phyloP scores from a whole-genome alignment of 1,139 yeast genomes.

The Kodamaea anthophila region DNA sequence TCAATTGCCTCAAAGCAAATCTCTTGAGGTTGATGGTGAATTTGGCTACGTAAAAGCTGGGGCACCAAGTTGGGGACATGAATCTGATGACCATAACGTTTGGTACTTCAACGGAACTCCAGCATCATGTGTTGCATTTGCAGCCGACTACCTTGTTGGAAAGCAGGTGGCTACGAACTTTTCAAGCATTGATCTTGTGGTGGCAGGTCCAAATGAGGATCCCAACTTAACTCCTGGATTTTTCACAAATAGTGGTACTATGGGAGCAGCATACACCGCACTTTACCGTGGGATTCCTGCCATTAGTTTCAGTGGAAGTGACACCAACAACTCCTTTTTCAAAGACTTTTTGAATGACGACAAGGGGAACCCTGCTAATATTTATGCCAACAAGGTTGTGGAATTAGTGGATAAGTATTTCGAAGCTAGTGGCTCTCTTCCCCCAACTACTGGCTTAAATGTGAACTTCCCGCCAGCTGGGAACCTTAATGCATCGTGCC shows the following conservation, averaged over 20 bases:
- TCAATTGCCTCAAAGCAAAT: constrained; percentile 19
- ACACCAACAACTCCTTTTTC: constrained; percentile 37
- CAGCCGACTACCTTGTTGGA: constrained; percentile 35
- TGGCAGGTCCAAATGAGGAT: constrained; percentile 45
- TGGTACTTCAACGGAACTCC: constrained; percentile 47
- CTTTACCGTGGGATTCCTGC: constrained; percentile 41
- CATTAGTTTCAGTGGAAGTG: constrained; percentile 33
- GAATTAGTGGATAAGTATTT: constrained; percentile 33
- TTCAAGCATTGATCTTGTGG: constrained; percentile 31
- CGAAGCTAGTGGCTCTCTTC: constrained; percentile 23
- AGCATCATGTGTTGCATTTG: constrained; percentile 36
- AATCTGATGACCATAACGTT: constrained; percentile 28
- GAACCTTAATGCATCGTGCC: constrained; percentile 21
- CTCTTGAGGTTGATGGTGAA: constrained; percentile 24
- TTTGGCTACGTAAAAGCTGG: constrained; percentile 35
- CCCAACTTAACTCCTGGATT: constrained; percentile 32
- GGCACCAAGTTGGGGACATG: constrained; percentile 41
- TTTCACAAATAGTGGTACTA: constrained; percentile 39
- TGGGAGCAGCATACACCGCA: constrained; percentile 36
- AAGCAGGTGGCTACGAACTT: constrained; percentile 5
- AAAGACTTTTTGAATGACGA: constrained; percentile 30
- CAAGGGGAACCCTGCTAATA: constrained; percentile 28
- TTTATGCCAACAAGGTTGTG: constrained; percentile 32
- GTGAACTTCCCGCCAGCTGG: constrained; percentile 45
- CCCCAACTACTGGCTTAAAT: constrained; percentile 37